Conservation (phyloP, 2,329 filamentous ascomycete genomes). For the Aspergillus tubingensis region DNA sequence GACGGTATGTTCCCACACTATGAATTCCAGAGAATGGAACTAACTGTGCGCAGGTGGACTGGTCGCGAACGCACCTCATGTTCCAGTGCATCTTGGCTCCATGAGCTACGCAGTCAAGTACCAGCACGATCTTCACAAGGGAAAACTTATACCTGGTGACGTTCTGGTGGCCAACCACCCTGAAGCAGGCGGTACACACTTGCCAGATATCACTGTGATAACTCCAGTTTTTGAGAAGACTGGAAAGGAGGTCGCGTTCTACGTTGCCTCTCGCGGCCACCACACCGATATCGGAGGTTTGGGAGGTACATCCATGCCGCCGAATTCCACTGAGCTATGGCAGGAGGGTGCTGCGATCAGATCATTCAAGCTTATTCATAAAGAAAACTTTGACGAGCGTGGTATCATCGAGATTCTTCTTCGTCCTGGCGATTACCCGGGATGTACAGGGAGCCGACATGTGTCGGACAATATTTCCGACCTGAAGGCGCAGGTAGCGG, state of each 20-base stretch:
- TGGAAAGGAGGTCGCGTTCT: conserved; percentile 65
- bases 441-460: conserved; percentile 72
- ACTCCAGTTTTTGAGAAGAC: conserved; percentile 74
- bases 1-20: conserved; percentile 33
- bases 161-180: conserved; percentile 79
- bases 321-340: conserved; percentile 39
- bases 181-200: conserved; percentile 79
- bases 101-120: conserved; percentile 78
- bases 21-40: neutral
- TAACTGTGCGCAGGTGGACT: conserved; percentile 58
- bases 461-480: conserved; percentile 49
- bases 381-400: conserved; percentile 40
- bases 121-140: conserved; percentile 73
- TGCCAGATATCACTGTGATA: conserved; percentile 76
- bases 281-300: conserved; percentile 71
- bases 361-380: conserved; percentile 33
- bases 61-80: conserved; percentile 68
- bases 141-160: conserved; percentile 71
- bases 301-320: conserved; percentile 41
- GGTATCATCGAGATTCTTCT: conserved; percentile 55
- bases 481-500: conserved; percentile 48
- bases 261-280: conserved; percentile 72
- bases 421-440: conserved; percentile 53
- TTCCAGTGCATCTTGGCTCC: conserved; percentile 76
- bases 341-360: conserved; percentile 43